Evolutionary conservation across 257 asterid genomes (phyloP), one percentile per base, ranked within the genome.

Genomic region (Fraxinus americana): DNA sequence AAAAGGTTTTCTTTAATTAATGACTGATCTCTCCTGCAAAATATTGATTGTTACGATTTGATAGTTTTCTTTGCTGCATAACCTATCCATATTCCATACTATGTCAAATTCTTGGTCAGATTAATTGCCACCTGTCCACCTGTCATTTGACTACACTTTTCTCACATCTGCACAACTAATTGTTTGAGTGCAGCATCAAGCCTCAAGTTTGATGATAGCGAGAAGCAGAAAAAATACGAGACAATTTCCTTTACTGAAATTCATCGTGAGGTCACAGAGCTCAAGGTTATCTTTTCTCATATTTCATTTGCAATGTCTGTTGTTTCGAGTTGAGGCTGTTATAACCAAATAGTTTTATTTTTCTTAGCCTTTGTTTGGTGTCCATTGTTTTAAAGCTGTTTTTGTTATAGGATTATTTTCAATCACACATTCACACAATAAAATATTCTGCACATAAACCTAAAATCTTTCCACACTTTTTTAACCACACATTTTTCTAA

Each of bases 231-330:
- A 87, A 90, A 77, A 87, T 93, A 88, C 80, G 87, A 82, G 84
- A 84, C 85, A 76, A 75, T 96, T 85, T 93, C 92, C 61, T 96
- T 96, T 80, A 85, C 66, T 74, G 97, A 93, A 84, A 87, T 96
- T 70, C 84, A 82, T 72, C 68, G 77, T 79, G 97, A 93, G 75
- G 77, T 91, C 74, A 81, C 72, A 39, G 87, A 82, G 74, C 97
- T 96, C 82, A 93, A 93, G 98, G 99, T 95, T 78, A 75, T 76
- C 67, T 80, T 76, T 72, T 82, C 70, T 77, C 16, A 7, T 61
- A 2, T 69, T 82, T 70, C 68, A 23, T 48, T 59, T 70, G 41
- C 77, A 76, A 30, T 82, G 30, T 80, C 73, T 59, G 19, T 70
- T 67, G 71, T 59, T 69, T 41, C 48, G 69, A 54, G 54, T 70